phyloP scores from a whole-genome alignment of 345 rosid genomes.

The Eucalyptus pauciflora region DNA sequence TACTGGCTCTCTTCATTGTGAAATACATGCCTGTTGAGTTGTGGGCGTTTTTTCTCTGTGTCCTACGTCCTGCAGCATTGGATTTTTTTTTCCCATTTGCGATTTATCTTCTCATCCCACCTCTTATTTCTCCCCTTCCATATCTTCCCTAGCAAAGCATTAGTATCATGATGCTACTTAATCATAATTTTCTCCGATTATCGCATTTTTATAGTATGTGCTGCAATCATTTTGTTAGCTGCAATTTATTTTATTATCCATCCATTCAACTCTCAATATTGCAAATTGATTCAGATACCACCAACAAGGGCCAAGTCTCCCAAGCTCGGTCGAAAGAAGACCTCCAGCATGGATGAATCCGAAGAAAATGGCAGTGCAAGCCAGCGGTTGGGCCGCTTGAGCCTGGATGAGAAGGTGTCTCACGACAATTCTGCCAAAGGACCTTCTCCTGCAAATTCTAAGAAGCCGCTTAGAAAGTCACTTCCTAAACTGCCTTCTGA shows the following conservation, averaged over 20 bases:
- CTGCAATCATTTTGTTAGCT: neutral
- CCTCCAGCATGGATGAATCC: constrained; percentile 21
- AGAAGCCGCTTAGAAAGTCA: constrained; percentile 68
- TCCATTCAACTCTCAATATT: neutral
- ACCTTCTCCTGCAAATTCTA: constrained; percentile 27
- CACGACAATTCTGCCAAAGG: constrained; percentile 31
- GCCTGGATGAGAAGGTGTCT: constrained; percentile 59
- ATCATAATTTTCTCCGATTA: neutral
- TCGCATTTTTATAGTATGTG: neutral
- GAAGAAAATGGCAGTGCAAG: constrained; percentile 31
- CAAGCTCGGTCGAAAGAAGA: constrained; percentile 84
- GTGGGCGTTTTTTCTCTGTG: neutral
- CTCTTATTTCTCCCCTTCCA: neutral
- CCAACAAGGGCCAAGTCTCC: constrained; percentile 96
- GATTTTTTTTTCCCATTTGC: neutral
- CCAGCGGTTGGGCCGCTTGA: constrained; percentile 28
- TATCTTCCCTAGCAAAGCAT: neutral
- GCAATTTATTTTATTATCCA: neutral
- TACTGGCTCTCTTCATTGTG: neutral
- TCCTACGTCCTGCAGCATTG: neutral
- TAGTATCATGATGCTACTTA: neutral
- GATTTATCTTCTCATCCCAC: neutral
- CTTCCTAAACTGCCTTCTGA: constrained; percentile 90
- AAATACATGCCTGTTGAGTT: neutral
- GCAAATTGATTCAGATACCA: constrained; percentile 52